Conservation (phyloP, 495 filamentous ascomycete genomes). For the Filosporella fistucella region DNA sequence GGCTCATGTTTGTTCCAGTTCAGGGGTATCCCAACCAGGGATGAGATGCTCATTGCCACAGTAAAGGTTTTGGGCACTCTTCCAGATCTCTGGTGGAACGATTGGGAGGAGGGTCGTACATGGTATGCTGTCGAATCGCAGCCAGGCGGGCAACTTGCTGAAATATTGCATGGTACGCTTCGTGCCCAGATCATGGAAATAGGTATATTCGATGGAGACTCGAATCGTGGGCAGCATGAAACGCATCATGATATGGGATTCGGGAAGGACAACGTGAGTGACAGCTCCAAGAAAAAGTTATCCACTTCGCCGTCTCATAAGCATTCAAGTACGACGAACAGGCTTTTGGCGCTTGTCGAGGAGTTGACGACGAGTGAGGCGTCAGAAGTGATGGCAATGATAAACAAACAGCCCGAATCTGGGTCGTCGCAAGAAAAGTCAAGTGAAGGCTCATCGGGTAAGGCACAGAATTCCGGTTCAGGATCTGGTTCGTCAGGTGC, state of each 20-base stretch:
- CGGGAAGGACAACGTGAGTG: background rate
- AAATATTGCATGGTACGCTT: background rate
- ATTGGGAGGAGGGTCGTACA: constrained; percentile 9
- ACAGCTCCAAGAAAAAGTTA: background rate
- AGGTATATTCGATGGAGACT: constrained; percentile 9
- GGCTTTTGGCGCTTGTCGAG: constrained; percentile 4
- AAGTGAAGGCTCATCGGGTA: background rate
- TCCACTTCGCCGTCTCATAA: background rate
- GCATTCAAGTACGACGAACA: background rate
- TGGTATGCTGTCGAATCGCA: constrained; percentile 8
- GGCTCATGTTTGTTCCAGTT: constrained; percentile 3
- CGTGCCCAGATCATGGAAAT: constrained; percentile 14
- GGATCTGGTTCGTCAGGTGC: constrained; percentile 4
- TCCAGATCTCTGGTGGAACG: constrained; percentile 3
- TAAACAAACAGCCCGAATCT: constrained; percentile 1
- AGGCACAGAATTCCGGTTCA: background rate
- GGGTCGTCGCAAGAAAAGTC: background rate
- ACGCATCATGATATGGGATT: background rate
- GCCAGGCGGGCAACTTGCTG: background rate
- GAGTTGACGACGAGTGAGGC: constrained; percentile 13
- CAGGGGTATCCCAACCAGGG: constrained; percentile 4
- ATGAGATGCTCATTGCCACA: constrained; percentile 6
- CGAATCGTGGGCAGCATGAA: background rate
- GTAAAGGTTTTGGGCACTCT: constrained; percentile 2
- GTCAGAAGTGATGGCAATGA: constrained; percentile 3